Conservation (phyloP, 148 eudicot genomes). For the Selenicereus undatus region DNA sequence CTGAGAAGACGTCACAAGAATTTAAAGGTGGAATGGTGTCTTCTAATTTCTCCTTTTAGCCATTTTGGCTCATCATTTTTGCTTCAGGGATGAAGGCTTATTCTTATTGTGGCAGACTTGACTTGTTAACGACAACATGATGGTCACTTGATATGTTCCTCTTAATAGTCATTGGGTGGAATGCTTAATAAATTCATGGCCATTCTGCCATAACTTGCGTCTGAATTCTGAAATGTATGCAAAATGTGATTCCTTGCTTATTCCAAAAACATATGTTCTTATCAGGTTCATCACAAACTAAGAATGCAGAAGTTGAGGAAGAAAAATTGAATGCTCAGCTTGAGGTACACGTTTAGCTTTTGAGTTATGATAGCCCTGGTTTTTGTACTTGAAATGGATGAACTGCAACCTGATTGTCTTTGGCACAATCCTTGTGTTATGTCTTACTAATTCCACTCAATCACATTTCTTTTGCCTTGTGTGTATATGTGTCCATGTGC, state of each 20-base stretch:
- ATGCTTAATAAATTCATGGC: background rate
- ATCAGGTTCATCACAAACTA: constrained; percentile 32
- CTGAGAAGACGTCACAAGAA: constrained; percentile 25
- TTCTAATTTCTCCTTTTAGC: background rate
- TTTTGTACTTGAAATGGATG: background rate
- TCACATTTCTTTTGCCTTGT: background rate
- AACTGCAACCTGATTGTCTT: background rate
- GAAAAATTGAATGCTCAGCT: constrained; percentile 28
- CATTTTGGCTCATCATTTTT: background rate
- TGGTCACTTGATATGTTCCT: background rate
- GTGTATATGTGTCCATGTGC: background rate
- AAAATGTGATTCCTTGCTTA: constrained; percentile 3
- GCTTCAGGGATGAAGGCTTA: background rate
- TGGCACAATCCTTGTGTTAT: background rate
- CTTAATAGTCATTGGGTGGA: no score
- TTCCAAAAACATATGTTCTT: constrained; percentile 3
- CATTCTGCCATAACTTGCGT: background rate
- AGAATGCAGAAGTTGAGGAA: constrained; percentile 33
- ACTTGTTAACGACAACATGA: background rate
- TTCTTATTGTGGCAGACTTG: background rate
- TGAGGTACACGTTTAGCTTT: constrained; percentile 42
- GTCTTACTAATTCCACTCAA: background rate
- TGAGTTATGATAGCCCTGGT: constrained; percentile 1
- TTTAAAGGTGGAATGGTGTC: constrained; percentile 33
- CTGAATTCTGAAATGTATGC: background rate